Conservation (phyloP, 1,139 yeast genomes). For the Zygoascus meyerae region DNA sequence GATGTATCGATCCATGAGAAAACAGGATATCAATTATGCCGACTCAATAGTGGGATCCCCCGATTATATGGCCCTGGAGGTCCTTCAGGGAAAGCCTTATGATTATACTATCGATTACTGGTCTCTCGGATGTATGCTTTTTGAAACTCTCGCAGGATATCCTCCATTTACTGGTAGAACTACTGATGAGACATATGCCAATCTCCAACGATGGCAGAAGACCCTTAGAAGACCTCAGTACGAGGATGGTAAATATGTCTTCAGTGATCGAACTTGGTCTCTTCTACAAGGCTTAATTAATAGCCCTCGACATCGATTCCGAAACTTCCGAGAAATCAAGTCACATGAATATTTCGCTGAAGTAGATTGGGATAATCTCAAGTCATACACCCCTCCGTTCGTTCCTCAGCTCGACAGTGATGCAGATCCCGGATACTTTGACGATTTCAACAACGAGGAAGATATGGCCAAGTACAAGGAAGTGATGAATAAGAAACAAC, state of each 20-base stretch:
- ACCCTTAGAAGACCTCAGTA: slow-evolving; percentile 86
- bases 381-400: slow-evolving; percentile 76
- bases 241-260: slow-evolving; percentile 84
- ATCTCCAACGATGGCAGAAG: slow-evolving; percentile 88
- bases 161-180: slow-evolving; percentile 96
- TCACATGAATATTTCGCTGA: slow-evolving; percentile 78
- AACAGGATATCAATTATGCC: slow-evolving; percentile 67
- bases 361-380: slow-evolving; percentile 66
- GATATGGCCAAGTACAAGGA: slow-evolving; percentile 98
- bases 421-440: slow-evolving; percentile 98
- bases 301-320: slow-evolving; percentile 66
- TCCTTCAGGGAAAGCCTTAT: slow-evolving; percentile 86
- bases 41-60: slow-evolving; percentile 97
- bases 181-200: slow-evolving; percentile 91
- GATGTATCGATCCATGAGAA: slow-evolving; percentile 69
- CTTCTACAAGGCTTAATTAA: slow-evolving; percentile 71
- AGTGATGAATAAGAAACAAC: slow-evolving; percentile 84
- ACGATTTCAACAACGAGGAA: slow-evolving; percentile 91
- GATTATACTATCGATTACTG: slow-evolving; percentile 97
- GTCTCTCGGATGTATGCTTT: slow-evolving; percentile 95
- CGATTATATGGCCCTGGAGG: slow-evolving; percentile 98
- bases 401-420: slow-evolving; percentile 95
- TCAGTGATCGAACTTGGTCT: slow-evolving; percentile 96
- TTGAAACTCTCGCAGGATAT: slow-evolving; percentile 88
- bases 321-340: slow-evolving; percentile 74